phyloP scores from a whole-genome alignment of 768 basidiomycete genomes.

The Kwoniella shandongensis region DNA sequence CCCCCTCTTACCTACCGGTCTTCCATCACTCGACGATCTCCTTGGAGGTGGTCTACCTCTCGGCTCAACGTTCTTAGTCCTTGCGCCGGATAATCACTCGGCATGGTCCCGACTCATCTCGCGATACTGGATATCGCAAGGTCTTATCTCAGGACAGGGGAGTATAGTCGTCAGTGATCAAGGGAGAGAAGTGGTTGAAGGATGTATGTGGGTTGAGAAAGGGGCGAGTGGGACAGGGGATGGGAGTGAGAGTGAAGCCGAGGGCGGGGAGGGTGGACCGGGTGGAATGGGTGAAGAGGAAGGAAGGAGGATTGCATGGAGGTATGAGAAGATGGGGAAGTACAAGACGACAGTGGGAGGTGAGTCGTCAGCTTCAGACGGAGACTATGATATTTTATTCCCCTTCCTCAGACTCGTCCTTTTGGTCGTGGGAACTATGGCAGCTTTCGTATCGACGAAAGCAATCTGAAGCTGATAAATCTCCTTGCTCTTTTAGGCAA shows the following conservation, averaged over 20 bases:
- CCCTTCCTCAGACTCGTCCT: too few relatives aligned
- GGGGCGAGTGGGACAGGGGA: conserved; percentile 37
- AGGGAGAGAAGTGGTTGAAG: conserved; percentile 61
- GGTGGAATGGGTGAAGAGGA: conserved; percentile 52
- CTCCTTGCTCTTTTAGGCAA: conserved; percentile 4
- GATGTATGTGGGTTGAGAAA: conserved; percentile 76
- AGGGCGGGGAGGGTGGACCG: conserved; percentile 37
- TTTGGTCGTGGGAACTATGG: too few relatives aligned
- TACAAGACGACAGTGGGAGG: conserved; percentile 76
- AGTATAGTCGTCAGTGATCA: conserved; percentile 67
- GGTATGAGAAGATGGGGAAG: conserved; percentile 89
- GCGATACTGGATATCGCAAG: conserved; percentile 87
- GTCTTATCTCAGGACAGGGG: conserved; percentile 69
- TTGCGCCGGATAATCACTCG: conserved; percentile 83
- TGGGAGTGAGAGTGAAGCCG: conserved; percentile 52
- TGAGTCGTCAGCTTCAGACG: conserved; percentile 9
- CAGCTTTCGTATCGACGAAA: too few relatives aligned
- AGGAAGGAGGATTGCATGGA: conserved; percentile 93
- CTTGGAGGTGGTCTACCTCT: conserved; percentile 81
- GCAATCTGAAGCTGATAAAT: too few relatives aligned
- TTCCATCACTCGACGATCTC: conserved; percentile 91
- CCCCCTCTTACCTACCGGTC: conserved; percentile 68
- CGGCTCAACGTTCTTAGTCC: conserved; percentile 68
- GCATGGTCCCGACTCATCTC: conserved; percentile 80
- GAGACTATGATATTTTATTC: background rate